phyloP scores from a whole-genome alignment of 2,329 filamentous ascomycete species.

The Fusarium sp. region DNA sequence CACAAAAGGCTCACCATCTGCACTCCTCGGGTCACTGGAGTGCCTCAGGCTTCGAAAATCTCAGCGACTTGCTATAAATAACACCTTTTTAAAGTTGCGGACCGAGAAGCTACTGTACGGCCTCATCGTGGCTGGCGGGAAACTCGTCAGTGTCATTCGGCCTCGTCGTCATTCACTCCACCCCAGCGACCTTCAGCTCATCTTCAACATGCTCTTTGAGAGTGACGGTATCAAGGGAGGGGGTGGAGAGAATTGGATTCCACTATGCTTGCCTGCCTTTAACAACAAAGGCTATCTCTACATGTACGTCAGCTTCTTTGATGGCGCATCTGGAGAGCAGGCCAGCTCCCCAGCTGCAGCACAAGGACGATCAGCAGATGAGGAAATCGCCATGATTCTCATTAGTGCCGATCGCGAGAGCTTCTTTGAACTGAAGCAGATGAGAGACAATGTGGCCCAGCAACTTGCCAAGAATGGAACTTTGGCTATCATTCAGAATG shows the following conservation, averaged over 20 bases:
- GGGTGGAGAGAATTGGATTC: constrained; percentile 96
- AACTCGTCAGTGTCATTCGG: constrained; percentile 92
- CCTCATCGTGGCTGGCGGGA: constrained; percentile 90
- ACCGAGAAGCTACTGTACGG: constrained; percentile 89
- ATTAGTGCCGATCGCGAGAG: constrained; percentile 94
- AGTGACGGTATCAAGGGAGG: constrained; percentile 91
- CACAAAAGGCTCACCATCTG: constrained; percentile 89
- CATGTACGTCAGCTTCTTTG: constrained; percentile 98
- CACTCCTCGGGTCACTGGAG: constrained; percentile 89
- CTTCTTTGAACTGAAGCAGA: constrained; percentile 88
- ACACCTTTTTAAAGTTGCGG: constrained; percentile 82
- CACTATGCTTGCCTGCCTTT: constrained; percentile 94
- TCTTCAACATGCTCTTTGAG: constrained; percentile 99
- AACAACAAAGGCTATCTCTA: constrained; percentile 97
- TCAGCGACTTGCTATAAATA: constrained; percentile 88
- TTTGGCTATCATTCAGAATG: constrained; percentile 78
- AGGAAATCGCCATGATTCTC: constrained; percentile 90
- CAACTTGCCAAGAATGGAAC: constrained; percentile 82
- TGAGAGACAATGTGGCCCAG: constrained; percentile 71
- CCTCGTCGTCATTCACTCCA: constrained; percentile 96
- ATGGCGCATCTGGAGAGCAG: constrained; percentile 62
- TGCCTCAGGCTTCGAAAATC: constrained; percentile 93
- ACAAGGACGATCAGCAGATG: constrained; percentile 75
- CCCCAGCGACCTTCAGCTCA: constrained; percentile 92
- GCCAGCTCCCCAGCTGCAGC: constrained; percentile 63